Conservation (phyloP, 441 rosid species). For the Syzygium malaccense region DNA sequence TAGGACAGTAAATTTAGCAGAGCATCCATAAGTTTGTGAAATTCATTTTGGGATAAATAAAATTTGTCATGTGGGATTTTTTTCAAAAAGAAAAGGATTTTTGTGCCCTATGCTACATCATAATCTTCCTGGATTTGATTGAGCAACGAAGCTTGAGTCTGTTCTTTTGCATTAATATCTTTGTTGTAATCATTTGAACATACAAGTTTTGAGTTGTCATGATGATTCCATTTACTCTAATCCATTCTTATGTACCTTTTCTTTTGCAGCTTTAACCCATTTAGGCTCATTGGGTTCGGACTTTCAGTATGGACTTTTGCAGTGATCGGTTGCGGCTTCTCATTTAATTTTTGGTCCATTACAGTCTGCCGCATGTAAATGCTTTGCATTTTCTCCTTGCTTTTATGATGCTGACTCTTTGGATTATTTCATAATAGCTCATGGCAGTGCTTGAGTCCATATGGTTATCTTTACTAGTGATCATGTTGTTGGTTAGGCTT, state of each 20-base stretch:
- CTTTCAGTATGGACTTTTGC: conserved; percentile 87
- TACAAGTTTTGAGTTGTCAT: background rate
- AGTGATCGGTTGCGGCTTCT: conserved; percentile 68
- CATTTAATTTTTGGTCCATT: conserved; percentile 88
- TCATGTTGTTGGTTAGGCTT: conserved; percentile 43
- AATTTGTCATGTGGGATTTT: background rate
- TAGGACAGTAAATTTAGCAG: background rate
- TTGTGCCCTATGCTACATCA: background rate
- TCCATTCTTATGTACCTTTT: conserved; percentile 1
- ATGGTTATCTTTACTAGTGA: background rate
- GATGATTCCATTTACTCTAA: background rate
- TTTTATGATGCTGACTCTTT: background rate
- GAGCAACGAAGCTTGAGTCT: background rate
- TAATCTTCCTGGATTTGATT: background rate
- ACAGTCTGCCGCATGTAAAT: conserved; percentile 82
- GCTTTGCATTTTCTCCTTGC: background rate
- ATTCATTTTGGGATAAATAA: background rate
- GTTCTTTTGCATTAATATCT: background rate
- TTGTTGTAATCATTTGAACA: background rate
- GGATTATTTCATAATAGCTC: background rate
- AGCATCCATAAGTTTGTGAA: background rate
- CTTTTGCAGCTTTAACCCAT: conserved; percentile 74
- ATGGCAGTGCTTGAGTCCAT: background rate
- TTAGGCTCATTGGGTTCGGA: conserved; percentile 94
- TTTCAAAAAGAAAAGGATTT: background rate